A percentile compares a stretch with the other conserved stretches of the same genome.
Conservation (phyloP, 1,139 yeast species). For the Arxiozyma slooffiae region DNA sequence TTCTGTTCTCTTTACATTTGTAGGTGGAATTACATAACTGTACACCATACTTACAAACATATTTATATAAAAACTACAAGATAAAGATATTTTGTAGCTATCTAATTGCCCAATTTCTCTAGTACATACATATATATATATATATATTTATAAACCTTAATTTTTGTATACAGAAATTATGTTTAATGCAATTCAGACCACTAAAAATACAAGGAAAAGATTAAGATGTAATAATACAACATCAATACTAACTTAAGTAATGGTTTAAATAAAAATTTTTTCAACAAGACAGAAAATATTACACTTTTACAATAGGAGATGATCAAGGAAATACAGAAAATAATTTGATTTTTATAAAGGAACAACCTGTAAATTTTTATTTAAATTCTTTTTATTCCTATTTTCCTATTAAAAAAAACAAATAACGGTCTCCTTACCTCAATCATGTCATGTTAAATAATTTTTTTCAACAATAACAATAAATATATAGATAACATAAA, state of each 20-base stretch:
- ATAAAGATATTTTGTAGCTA: too few species aligned
- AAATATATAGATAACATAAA: too few species aligned
- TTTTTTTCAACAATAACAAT: slow-evolving; percentile 10
- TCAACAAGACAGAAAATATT: slow-evolving; percentile 3
- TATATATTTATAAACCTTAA: too few species aligned
- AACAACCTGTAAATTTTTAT: slow-evolving; percentile 17
- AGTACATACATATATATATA: too few species aligned
- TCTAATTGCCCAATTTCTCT: too few species aligned
- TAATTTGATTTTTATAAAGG: slow-evolving; percentile 19
- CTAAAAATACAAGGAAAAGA: slow-evolving; percentile 5
- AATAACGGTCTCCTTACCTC: slow-evolving; percentile 64
- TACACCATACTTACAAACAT: too few species aligned
- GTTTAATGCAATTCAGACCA: background rate
- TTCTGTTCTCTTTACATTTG: too few species aligned
- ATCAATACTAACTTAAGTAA: slow-evolving; percentile 10
- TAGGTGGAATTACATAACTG: too few species aligned
- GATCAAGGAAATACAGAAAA: slow-evolving; percentile 10
- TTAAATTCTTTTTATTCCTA: slow-evolving; percentile 6
- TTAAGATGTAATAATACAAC: background rate
- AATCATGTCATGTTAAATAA: slow-evolving; percentile 40
- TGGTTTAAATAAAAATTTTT: background rate
- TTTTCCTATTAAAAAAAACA: slow-evolving; percentile 36
- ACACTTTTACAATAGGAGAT: slow-evolving; percentile 4
- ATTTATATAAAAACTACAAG: too few species aligned
- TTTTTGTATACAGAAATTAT: background rate